These are phyloP conservation scores for Candida labiduridarum DNA, from an alignment of 1,139 yeast species.

Conservation along the genomic window DNA sequence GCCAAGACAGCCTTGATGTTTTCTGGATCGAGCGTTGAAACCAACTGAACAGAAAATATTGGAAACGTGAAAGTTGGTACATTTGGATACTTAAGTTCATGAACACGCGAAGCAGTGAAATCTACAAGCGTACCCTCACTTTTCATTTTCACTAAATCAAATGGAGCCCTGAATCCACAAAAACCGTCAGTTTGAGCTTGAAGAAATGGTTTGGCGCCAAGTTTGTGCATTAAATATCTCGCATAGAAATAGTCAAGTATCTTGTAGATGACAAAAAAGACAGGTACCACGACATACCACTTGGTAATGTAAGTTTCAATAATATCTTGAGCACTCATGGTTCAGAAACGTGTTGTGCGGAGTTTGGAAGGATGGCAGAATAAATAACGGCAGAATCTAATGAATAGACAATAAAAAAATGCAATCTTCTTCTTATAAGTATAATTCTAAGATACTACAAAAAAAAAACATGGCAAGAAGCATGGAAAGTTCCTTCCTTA, in stretches of 20 bases:
- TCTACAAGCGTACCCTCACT: conserved; percentile 29
- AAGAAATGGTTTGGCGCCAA: conserved; percentile 23
- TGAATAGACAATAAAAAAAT: background rate
- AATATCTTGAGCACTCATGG: background rate
- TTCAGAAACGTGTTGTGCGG: background rate
- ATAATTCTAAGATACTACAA: background rate
- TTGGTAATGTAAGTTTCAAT: conserved; percentile 11
- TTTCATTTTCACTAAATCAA: conserved; percentile 18
- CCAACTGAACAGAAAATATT: conserved; percentile 23
- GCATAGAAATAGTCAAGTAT: conserved; percentile 7
- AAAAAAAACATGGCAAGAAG: background rate
- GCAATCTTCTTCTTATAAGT: background rate
- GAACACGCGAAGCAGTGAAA: conserved; percentile 19
- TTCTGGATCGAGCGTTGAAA: conserved; percentile 39
- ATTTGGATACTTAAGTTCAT: conserved; percentile 9
- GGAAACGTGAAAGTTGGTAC: conserved; percentile 22
- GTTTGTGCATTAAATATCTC: conserved; percentile 15
- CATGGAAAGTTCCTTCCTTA: background rate
- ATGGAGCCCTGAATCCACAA: conserved; percentile 27
- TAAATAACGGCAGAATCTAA: too few relatives aligned
- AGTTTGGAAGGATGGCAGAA: too few relatives aligned
- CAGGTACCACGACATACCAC: conserved; percentile 14
- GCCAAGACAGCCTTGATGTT: conserved; percentile 44
- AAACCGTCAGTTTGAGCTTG: conserved; percentile 17
- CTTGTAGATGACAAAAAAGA: conserved; percentile 11